These are phyloP conservation scores for Ogataea corticis DNA, from an alignment of 805 yeast species.

Conservation along the genomic window DNA sequence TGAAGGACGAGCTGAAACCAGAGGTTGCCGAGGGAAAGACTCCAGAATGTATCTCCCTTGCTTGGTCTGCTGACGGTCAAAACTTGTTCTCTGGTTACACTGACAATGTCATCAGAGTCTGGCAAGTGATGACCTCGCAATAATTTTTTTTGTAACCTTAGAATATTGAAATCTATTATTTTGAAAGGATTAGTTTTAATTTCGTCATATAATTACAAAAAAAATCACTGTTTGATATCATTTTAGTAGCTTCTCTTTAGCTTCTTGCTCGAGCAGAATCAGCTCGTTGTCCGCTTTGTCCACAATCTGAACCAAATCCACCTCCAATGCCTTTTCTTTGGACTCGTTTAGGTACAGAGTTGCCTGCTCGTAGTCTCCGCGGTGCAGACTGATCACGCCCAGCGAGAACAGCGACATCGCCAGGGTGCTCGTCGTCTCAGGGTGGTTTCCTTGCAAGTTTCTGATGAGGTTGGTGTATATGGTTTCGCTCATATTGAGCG, in stretches of 20 bases:
- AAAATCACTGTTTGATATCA: constrained; percentile 10
- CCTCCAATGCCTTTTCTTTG: constrained; percentile 64
- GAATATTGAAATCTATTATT: constrained; percentile 10
- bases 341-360: constrained; percentile 66
- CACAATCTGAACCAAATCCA: constrained; percentile 63
- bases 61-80: constrained; percentile 99
- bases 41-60: constrained; percentile 96
- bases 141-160: constrained; percentile 28
- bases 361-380: constrained; percentile 56
- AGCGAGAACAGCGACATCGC: constrained; percentile 83
- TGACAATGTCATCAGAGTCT: constrained; percentile 98
- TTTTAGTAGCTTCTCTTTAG: not conserved
- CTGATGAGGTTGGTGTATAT: constrained; percentile 23
- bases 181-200: constrained; percentile 14
- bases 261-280: constrained; percentile 26
- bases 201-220: constrained; percentile 17
- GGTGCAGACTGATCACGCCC: constrained; percentile 75
- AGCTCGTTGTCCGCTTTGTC: constrained; percentile 66
- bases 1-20: constrained; percentile 97
- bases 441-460: constrained; percentile 6
- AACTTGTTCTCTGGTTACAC: constrained; percentile 99
- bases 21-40: constrained; percentile 96
- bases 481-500: constrained; percentile 19
- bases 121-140: constrained; percentile 97
- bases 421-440: constrained; percentile 27